Percentiles rank a stretch among this genome's conserved stretches.
phyloP scores from a whole-genome alignment of 306 rosid genomes.

The Medicago truncatula region DNA sequence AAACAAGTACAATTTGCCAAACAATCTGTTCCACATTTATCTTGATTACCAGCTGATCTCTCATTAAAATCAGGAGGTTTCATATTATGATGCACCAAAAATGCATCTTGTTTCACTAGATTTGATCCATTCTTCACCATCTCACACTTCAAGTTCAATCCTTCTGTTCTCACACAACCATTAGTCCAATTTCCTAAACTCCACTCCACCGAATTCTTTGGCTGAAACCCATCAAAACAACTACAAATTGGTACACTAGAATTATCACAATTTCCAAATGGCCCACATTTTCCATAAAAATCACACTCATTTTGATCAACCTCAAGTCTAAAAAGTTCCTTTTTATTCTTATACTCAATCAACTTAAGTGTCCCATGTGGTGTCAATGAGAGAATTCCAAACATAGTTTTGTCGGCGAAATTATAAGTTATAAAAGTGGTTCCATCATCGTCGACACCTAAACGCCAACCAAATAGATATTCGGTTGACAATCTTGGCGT shows the following conservation, averaged over 20 bases:
- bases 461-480: constrained; percentile 41
- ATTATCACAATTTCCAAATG: constrained; percentile 42
- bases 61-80: constrained; percentile 42
- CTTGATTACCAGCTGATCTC: constrained; percentile 3
- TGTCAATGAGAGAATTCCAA: constrained; percentile 13
- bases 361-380: constrained; percentile 30
- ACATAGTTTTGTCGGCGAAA: neutral
- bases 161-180: constrained; percentile 39
- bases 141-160: constrained; percentile 37
- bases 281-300: constrained; percentile 42
- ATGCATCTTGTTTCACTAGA: constrained; percentile 28
- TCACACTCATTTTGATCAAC: constrained; percentile 40
- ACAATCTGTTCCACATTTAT: constrained; percentile 30
- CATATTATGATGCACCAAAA: constrained; percentile 36
- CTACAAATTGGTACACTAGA: constrained; percentile 38
- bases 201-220: constrained; percentile 48
- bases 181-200: constrained; percentile 25
- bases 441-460: constrained; percentile 30
- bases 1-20: constrained; percentile 47
- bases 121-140: constrained; percentile 30
- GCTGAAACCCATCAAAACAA: constrained; percentile 54
- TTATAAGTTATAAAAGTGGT: constrained; percentile 1
- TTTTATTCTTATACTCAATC: constrained; percentile 12
- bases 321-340: neutral
- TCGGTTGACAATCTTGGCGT: constrained; percentile 45